Evolutionary conservation across 2,329 filamentous ascomycete genomes (phyloP), one percentile per base, ranked within the genome.

Genomic region (Dactylellina parvicollis): DNA sequence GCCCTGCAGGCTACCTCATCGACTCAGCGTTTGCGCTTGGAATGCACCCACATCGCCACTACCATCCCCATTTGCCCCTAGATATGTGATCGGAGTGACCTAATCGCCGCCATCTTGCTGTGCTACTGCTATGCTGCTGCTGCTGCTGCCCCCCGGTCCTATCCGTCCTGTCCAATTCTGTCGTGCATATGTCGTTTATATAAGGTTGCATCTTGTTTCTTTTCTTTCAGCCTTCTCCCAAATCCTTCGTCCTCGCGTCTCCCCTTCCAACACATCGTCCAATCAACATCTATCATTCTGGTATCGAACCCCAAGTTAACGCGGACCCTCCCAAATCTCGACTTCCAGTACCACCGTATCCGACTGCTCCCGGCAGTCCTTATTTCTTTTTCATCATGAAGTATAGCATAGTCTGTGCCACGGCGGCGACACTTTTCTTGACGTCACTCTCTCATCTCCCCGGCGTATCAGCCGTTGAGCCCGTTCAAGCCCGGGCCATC

Each of bases 361-460:
- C n/a, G n/a, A n/a, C n/a, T n/a, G n/a, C n/a, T n/a, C 42, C 47
- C 40, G 18, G 49, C 50, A 42, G 40, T 38, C 26, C 24, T 34
- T 14, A n/a, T 12, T 30, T 10, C 5, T 32, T 24, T 18, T 40
- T 57, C 40, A 55, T 24, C 24, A 72, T 72, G 67, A 72, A 64
- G 44, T 59, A 47, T 34, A 47, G 30, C 5, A 16, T 59, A 59
- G 8, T 59, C 24, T 16, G 59, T 24, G 42, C 30, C 18, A 59
- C 67, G 10, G 36, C 67, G 20, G 65, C 67, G 28, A 49, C 59
- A 30, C n/a, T 60, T 8, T 52, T 72, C 10, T 20, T 72, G 52
- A 26, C 57, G 22, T 44, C 22, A 2, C 16, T 55, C 7, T 34
- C 59, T 16, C n/a, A 52, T 1, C 18, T 64, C 16, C 47, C 67